phyloP scores from a whole-genome alignment of 208 protist species.

The Leishmania tarentolae region DNA sequence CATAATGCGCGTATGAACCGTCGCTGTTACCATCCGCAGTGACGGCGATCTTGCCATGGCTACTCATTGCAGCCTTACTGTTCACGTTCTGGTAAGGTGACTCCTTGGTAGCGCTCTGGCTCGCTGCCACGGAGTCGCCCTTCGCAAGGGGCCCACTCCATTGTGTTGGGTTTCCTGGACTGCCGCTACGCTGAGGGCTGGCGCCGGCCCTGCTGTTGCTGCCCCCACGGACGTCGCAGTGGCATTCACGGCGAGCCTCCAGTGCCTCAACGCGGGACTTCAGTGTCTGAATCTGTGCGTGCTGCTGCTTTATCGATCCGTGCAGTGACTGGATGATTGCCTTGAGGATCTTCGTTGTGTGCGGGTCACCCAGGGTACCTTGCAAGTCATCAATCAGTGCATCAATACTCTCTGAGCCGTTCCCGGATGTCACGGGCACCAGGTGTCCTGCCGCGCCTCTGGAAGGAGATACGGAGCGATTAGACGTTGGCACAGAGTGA shows the following conservation, averaged over 20 bases:
- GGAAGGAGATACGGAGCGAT: constrained; percentile 8
- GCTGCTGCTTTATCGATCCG: constrained; percentile 31
- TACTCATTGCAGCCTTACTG: constrained; percentile 5
- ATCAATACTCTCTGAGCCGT: constrained; percentile 29
- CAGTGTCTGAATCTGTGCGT: constrained; percentile 33
- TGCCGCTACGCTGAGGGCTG: constrained; percentile 1
- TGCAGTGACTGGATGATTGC: constrained; percentile 44
- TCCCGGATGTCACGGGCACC: constrained; percentile 13
- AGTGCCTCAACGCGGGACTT: constrained; percentile 56
- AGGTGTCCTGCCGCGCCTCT: constrained; percentile 21
- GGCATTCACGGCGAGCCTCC: constrained; percentile 55
- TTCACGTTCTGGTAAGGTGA: not conserved
- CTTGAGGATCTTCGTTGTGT: constrained; percentile 33
- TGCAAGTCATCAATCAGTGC: constrained; percentile 32
- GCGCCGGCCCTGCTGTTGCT: not conserved
- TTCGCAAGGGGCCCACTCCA: not conserved
- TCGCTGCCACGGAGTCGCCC: not conserved
- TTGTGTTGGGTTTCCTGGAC: not conserved
- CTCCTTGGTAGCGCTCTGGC: not conserved
- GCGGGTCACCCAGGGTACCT: constrained; percentile 32
- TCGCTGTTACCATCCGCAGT: not conserved
- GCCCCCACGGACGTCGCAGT: constrained; percentile 16
- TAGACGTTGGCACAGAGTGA: constrained; percentile 4
- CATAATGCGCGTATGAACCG: not conserved
- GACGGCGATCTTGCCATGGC: not conserved